A percentile compares a stretch with the other conserved stretches of the same genome.
Conservation (phyloP, 2,329 filamentous ascomycete species). For the Neopestalotiopsis clavispora region DNA sequence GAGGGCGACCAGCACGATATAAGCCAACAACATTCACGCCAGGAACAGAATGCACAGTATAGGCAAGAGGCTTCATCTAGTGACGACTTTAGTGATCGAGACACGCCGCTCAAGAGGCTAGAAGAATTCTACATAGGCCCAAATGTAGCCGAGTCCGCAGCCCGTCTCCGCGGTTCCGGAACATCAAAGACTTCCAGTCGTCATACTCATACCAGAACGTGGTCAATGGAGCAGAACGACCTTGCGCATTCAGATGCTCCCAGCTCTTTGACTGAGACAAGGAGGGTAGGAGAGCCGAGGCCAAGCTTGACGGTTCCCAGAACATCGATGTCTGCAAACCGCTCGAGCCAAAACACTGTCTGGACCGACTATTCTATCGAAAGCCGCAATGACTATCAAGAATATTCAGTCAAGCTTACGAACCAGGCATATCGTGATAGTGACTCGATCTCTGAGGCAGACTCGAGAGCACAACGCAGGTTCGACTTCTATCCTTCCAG, state of each 20-base stretch:
- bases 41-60: neutral
- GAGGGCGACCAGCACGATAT: neutral
- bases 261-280: constrained; percentile 34
- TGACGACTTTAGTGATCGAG: constrained; percentile 28
- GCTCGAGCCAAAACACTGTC: constrained; percentile 59
- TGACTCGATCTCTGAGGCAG: constrained; percentile 34
- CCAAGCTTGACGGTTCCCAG: constrained; percentile 54
- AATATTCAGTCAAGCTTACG: constrained; percentile 31
- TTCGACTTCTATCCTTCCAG: constrained; percentile 35
- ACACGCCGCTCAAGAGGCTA: constrained; percentile 33
- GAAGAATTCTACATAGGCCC: constrained; percentile 37
- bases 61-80: constrained; percentile 19
- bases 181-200: constrained; percentile 20
- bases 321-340: constrained; percentile 47
- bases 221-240: constrained; percentile 25
- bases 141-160: constrained; percentile 29
- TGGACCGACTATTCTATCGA: constrained; percentile 67
- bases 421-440: constrained; percentile 31
- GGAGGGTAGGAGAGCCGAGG: constrained; percentile 41
- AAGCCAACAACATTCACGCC: neutral
- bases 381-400: constrained; percentile 49
- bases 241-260: constrained; percentile 25
- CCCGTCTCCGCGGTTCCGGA: constrained; percentile 23
- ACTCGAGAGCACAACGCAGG: constrained; percentile 32
- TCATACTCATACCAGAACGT: constrained; percentile 20